Base-by-base conservation (phyloP, 2,329 filamentous ascomycete species). In the Pseudogymnoascus sp. region DNA sequence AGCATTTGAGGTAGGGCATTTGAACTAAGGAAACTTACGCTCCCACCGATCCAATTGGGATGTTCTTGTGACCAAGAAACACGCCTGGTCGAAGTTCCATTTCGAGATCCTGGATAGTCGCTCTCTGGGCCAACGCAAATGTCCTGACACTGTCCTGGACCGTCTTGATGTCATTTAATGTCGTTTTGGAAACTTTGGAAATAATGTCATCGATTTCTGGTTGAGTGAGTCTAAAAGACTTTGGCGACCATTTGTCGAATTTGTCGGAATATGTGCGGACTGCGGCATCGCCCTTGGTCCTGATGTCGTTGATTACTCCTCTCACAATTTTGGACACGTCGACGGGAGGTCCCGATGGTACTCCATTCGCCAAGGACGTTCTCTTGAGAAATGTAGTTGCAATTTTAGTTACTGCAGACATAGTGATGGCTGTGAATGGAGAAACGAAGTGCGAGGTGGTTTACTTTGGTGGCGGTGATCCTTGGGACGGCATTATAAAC, bases 181-280 rank as follows among this genome's bases (percentile, higher is more conserved):
- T 79, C 68, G 83, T 73, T 66, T 0, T 79, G 74, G 0, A 81
- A 76, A 14, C 73, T 70, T 1, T 76, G 68, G 16, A 31, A 31
- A 83, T 78, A 38, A 75, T 73, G 0, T 75, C 70, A 12, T 79
- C 70, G 38, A 83, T 82, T 16, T 82, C 73, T 0, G 67, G 67
- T 3, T 71, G 62, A 0, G 79, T 80, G 3, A 84, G 76, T 64
- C 77, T 80, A 73, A 82, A 83, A 1, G 75, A 77, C 1, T 69
- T 38, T 0, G 81, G 81, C 1, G 75, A 75, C 81, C 82, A 84
- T 63, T 79, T 78, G 69, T 84, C 81, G 62, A 84, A 84, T 65
- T 81, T 79, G 61, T 81, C 76, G 1, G 78, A 81, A 68, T 82
- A 83, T 1, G 66, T 68, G 2, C 79, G 73, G 4, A 84, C 80